Evolutionary conservation across 1,284 basidiomycete species (phyloP), one percentile per base, ranked within the genome.

Genomic region (Tausonia pullulans): DNA sequence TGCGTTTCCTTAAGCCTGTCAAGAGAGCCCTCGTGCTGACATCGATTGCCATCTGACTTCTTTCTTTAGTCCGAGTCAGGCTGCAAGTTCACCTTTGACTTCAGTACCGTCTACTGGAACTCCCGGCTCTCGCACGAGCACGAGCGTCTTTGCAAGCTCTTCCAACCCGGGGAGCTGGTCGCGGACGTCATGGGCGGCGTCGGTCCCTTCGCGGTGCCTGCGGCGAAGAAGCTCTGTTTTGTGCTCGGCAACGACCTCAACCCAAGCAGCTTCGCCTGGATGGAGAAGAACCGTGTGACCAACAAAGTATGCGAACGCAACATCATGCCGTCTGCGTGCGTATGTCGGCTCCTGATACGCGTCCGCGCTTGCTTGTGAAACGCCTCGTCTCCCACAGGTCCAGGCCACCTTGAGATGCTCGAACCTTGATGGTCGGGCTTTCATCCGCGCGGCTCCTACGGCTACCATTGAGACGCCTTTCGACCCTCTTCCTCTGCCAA

Each of bases 171-270:
- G 16, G 87, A 93, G 63, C 84, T 84, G 16, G 70, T 98, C 16
- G 90, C 85, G 0, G 96, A 99, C 74, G 92, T 90, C 39, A 96
- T 98, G 77, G 96, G 96, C 1, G 96, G 96, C 11, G 94, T 99
- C 0, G 96, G 96, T 0, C 96, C 96, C 0, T 99, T 99, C 74
- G 89, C 90, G 1, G 78, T 98, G 8, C 96, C 96, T 1, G 89
- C 93, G 0, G 94, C 87, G 0, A 94, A 87, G 78, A 90, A 88
- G 70, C 89, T 90, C 1, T 90, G 88, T 70, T 86, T 82, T 4
- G 89, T 98, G 0, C 78, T 94, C 45, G 93, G 89, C 14, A 98
- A 98, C 70, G 96, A 99, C 74, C 78, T 98, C 60, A 99, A 99
- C 75, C 94, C 95, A 0, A 83, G 85, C 53, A 89, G 90, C 69